Evolutionary conservation across 2,329 filamentous ascomycete genomes (phyloP), one percentile per base, ranked within the genome.

Genomic region (Pseudocercospora pini-densiflorae): DNA sequence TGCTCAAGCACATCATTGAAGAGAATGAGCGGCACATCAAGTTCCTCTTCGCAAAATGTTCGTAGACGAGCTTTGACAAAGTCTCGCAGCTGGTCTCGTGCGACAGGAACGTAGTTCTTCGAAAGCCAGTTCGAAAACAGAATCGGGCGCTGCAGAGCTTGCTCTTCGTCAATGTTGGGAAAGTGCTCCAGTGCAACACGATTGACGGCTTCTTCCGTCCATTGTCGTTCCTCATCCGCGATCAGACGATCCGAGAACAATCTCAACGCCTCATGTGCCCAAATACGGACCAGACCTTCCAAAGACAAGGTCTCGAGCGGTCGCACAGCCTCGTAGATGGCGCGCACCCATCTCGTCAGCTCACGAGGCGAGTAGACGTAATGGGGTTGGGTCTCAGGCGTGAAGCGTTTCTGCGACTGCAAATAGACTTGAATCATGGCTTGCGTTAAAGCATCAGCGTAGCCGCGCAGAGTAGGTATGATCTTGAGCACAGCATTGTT

Each of bases 301-400:
- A 98, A 83, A 0, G 92, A 89, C 23, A 99, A 84, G 10, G 86
- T 91, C 79, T 99, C 95, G 12, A 99, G 86, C 12, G 96, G 95
- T 68, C 92, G 89, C 71, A 99, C 97, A 0, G 95, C 94, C 80
- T 99, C 95, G 74, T 99, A 99, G 21, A 99, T 87, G 81, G 96
- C 95, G 71, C 96, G 92, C 31, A 97, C 94, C 95, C 95, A 99
- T 78, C 95, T 88, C 12, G 96, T 99, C 74, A 99, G 85, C 79
- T 99, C 95, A 90, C 95, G 93, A 77, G 95, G 95, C 79, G 94
- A 97, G 87, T 99, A 99, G 54, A 99, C 94, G 78, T 99, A 99
- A 79, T 99, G 95, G 0, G 95, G 95, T 77, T 99, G 95, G 47
- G 98, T 97, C 80, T 97, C 91, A 6, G 95, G 91, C 9, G 95